Evolutionary conservation across 2,329 filamentous ascomycete genomes (phyloP).

Genomic region (Neurospora sp.): DNA sequence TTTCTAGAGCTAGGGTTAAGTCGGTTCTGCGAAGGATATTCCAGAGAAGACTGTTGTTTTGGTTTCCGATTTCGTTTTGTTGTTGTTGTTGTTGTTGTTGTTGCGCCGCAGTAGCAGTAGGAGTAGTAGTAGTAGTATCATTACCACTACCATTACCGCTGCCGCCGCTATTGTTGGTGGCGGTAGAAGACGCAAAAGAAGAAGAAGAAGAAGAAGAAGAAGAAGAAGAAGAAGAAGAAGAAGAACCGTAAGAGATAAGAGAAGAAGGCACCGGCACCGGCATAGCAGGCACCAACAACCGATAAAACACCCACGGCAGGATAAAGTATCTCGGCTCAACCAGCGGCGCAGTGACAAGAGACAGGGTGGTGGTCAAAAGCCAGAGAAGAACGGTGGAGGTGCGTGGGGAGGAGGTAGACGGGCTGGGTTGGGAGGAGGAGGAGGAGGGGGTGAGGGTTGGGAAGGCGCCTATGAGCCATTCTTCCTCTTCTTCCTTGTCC

Average conservation of each 20-base stretch:
- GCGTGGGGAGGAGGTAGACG: constrained; percentile 23
- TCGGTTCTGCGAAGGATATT: constrained; percentile 25
- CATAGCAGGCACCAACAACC: constrained; percentile 61
- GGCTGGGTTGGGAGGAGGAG: constrained; percentile 11
- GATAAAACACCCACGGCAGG: constrained; percentile 88
- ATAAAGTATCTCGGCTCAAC: constrained; percentile 97
- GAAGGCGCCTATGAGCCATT: neutral
- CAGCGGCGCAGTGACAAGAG: constrained; percentile 77
- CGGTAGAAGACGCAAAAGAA: too few species aligned
- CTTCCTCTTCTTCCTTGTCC: neutral
- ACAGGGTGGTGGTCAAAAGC: constrained; percentile 62
- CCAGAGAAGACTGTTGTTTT: neutral
- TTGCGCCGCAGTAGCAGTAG: neutral
- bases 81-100: neutral
- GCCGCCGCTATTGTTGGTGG: neutral
- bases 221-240: neutral
- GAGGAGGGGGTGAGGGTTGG: constrained; percentile 12
- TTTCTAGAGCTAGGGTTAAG: constrained; percentile 49
- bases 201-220: too few species aligned
- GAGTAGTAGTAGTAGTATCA: neutral
- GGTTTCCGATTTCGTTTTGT: neutral
- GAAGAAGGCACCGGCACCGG: neutral
- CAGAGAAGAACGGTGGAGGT: constrained; percentile 47
- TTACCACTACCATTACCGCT: neutral
- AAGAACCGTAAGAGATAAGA: neutral